A percentile compares a stretch with the other conserved stretches of the same genome.
Conservation (phyloP, 441 rosid genomes). For the Croton laevigatus region DNA sequence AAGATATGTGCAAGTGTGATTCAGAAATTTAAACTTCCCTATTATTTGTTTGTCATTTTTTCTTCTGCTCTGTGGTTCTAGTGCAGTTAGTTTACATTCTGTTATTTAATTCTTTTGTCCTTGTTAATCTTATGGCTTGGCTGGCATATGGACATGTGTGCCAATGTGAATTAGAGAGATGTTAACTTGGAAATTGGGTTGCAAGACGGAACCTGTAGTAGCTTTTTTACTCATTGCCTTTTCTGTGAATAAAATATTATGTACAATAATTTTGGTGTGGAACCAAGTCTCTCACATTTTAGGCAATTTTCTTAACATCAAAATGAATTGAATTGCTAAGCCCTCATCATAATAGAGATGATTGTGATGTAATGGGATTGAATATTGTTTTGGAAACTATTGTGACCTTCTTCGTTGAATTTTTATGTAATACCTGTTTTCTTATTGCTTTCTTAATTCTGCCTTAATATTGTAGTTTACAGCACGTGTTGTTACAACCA, state of each 20-base stretch:
- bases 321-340: neutral
- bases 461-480: constrained; percentile 39
- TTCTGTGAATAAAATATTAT: neutral
- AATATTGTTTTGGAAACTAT: neutral
- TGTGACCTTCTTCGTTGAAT: neutral
- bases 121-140: neutral
- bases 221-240: neutral
- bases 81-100: neutral
- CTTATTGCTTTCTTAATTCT: constrained; percentile 6
- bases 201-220: neutral
- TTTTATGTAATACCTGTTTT: constrained; percentile 13
- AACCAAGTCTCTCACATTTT: neutral
- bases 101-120: neutral
- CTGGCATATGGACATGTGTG: neutral
- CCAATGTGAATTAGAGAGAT: neutral
- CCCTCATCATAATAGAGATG: neutral
- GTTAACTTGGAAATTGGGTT: neutral
- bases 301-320: neutral
- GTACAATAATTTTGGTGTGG: constrained; percentile 5
- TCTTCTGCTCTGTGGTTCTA: neutral
- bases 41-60: constrained; percentile 15
- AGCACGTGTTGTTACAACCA: constrained; percentile 69
- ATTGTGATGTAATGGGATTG: neutral
- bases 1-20: no score
- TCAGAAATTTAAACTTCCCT: neutral